A percentile compares a stretch with the other conserved stretches of the same genome.
Conservation (phyloP, 208 protist species). For the Crithidia brevicula region DNA sequence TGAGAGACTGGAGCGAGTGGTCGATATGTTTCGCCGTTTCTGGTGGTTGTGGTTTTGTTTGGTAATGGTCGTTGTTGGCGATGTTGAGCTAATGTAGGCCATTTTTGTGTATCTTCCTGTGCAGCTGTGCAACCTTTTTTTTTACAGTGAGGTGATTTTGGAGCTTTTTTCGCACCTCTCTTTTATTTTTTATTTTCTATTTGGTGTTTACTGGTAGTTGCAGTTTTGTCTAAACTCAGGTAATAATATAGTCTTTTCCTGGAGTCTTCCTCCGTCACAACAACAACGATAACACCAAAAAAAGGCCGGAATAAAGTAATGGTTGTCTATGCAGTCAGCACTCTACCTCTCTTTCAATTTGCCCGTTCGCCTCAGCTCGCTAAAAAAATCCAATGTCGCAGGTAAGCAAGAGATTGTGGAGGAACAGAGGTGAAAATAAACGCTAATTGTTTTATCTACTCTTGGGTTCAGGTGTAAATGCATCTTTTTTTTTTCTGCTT, state of each 20-base stretch:
- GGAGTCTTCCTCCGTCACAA: neutral
- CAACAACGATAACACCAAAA: neutral
- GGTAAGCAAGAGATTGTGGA: no score
- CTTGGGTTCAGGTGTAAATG: no score
- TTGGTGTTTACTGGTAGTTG: neutral
- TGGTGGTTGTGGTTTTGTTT: slow-evolving; percentile 90
- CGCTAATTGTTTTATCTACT: no score
- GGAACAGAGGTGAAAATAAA: no score
- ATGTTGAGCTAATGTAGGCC: slow-evolving; percentile 77
- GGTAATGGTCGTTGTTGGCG: slow-evolving; percentile 75
- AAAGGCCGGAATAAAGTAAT: no score
- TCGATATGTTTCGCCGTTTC: slow-evolving; percentile 60
- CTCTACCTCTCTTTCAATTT: no score
- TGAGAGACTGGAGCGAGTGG: slow-evolving; percentile 59
- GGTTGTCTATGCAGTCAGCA: no score
- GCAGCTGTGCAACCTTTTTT: neutral
- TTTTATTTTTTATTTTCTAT: neutral
- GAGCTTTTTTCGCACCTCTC: neutral
- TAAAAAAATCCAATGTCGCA: no score
- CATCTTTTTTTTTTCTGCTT: no score
- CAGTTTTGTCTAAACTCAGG: neutral
- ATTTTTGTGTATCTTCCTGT: neutral
- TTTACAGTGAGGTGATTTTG: no score
- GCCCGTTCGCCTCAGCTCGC: no score
- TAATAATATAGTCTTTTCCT: neutral